Evolutionary conservation across 176 grass and related monocot genomes (phyloP), one percentile per base, ranked within the genome.

Genomic region (Aegilops tauschii): DNA sequence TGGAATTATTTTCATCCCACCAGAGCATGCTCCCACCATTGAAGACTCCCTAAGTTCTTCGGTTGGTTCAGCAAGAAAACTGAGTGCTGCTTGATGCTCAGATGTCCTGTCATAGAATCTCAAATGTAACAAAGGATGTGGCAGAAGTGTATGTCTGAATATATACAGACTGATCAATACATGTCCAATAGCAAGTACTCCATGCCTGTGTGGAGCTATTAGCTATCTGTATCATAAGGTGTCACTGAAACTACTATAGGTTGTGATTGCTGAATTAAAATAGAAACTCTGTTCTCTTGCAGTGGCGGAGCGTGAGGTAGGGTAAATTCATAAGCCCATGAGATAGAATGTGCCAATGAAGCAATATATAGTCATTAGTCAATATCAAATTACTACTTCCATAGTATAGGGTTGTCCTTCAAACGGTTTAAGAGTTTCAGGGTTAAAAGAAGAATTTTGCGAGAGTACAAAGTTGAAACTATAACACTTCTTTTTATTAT

Each of bases 31-130:
- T 68, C 81, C 87, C 17, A 76, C 49, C 36, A 70, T 78, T 78
- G 56, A 86, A 86, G 65, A 54, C 37, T 90, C 85, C 21, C 76
- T 87, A 82, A 80, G 70, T 69, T 89, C 88, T 86, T 86, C 82
- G n/a, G 67, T 74, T 69, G 77, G 83, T 86, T 98, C 93, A 89
- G 78, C 86, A 92, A 94, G 93, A 87, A 95, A 95, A 84, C 96
- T 92, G 80, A 98, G 85, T 44, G 93, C 84, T 61, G 81, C 88
- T 72, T 90, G 91, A 84, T 95, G 90, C 73, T 95, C 96, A 64
- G 56, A 74, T 77, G 93, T 95, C 80, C 96, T 98, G 63, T 92
- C 88, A 50, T 98, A 98, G 64, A 95, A 94, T 70, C 36, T 95
- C 59, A 94, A 82, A 74, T 83, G 92, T 49, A 98, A 72, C 74